Evolutionary conservation across 2,329 filamentous ascomycete genomes (phyloP).

Genomic region (Lecanosticta acicola): DNA sequence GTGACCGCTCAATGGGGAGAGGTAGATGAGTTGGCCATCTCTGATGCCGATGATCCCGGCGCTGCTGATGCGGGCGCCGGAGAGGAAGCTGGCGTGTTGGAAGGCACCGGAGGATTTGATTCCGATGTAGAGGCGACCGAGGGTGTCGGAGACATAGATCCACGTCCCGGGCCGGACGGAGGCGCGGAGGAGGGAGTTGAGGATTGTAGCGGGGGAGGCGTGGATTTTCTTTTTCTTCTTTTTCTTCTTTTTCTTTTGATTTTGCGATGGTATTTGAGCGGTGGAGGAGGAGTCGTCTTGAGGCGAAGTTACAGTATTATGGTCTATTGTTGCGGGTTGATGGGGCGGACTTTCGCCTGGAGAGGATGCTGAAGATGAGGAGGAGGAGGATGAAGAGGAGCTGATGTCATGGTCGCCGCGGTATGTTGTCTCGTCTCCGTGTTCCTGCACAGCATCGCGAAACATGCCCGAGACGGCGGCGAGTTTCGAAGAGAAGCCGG

Average conservation of each 20-base stretch:
- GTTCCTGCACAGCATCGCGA: slow-evolving; percentile 6
- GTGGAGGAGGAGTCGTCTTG: neutral
- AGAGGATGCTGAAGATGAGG: slow-evolving; percentile 37
- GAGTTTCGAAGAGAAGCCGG: slow-evolving; percentile 11
- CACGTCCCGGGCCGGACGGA: slow-evolving; percentile 79
- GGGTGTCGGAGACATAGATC: slow-evolving; percentile 87
- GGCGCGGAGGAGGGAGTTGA: slow-evolving; percentile 71
- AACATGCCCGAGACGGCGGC: slow-evolving; percentile 15
- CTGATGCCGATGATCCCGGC: slow-evolving; percentile 80
- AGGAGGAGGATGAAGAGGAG: slow-evolving; percentile 41
- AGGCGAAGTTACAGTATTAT: slow-evolving; percentile 48
- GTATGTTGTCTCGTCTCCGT: slow-evolving; percentile 3
- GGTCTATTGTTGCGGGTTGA: slow-evolving; percentile 37
- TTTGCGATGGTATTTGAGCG: too few relatives aligned
- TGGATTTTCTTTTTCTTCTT: slow-evolving; percentile 50
- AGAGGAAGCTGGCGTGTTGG: slow-evolving; percentile 86
- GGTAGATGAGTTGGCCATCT: slow-evolving; percentile 64
- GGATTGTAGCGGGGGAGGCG: slow-evolving; percentile 64
- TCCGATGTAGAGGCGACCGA: slow-evolving; percentile 77
- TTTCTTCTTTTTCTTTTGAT: neutral
- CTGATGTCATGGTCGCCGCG: neutral
- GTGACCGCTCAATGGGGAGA: slow-evolving; percentile 67
- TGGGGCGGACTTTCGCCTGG: slow-evolving; percentile 3
- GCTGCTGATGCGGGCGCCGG: slow-evolving; percentile 72
- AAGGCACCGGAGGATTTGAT: slow-evolving; percentile 84